Percentiles rank a stretch among this genome's conserved stretches.
These are phyloP conservation scores for Gossypium laxum DNA, from an alignment of 441 rosid species.

Conservation along the genomic window DNA sequence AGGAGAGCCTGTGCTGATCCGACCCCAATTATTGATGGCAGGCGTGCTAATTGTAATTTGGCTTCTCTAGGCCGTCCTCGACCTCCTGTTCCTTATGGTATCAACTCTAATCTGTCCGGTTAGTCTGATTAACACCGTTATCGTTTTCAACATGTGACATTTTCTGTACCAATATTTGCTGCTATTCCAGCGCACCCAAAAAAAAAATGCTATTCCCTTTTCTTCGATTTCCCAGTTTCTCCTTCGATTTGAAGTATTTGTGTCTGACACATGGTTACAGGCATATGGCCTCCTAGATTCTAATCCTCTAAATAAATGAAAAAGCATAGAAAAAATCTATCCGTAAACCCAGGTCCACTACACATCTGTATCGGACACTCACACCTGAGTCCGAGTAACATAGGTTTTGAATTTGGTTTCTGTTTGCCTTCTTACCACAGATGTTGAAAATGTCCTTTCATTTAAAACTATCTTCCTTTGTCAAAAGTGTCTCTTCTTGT, in stretches of 20 bases:
- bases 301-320: no score
- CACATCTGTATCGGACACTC: no score
- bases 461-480: background rate
- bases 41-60: slow-evolving; percentile 89
- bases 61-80: slow-evolving; percentile 84
- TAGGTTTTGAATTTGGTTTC: background rate
- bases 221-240: background rate
- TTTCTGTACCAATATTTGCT: background rate
- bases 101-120: slow-evolving; percentile 26
- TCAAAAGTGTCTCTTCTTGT: background rate
- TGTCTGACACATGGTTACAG: no score
- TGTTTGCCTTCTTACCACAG: background rate
- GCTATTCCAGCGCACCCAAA: no score
- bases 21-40: slow-evolving; percentile 75
- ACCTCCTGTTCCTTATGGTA: slow-evolving; percentile 47
- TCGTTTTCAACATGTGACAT: background rate
- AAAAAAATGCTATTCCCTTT: background rate
- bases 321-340: no score
- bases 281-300: no score
- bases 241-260: background rate
- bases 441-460: background rate
- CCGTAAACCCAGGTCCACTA: no score
- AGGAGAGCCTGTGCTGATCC: slow-evolving; percentile 86
- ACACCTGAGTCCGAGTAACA: no score
- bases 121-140: slow-evolving; percentile 15